phyloP scores from a whole-genome alignment of 495 filamentous ascomycete species.

The Hypoxylon trugodes region DNA sequence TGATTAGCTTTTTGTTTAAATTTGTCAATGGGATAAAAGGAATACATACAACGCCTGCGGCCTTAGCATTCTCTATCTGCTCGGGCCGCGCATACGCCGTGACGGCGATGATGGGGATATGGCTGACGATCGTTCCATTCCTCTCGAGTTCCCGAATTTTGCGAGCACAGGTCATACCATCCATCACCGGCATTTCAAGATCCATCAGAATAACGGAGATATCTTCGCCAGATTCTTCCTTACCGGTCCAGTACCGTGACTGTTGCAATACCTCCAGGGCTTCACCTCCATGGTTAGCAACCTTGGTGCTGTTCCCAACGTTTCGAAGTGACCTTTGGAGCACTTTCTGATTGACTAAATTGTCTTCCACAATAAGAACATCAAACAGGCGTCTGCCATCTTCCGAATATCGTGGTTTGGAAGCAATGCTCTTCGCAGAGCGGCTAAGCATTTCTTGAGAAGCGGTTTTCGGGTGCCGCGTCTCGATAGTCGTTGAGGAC shows the following conservation, averaged over 20 bases:
- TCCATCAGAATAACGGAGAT: slow-evolving; percentile 82
- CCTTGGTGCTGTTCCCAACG: slow-evolving; percentile 70
- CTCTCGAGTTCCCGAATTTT: slow-evolving; percentile 72
- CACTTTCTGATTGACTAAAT: slow-evolving; percentile 81
- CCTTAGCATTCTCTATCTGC: slow-evolving; percentile 65
- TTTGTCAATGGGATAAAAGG: not conserved
- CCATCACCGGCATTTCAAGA: slow-evolving; percentile 89
- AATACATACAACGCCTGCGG: slow-evolving; percentile 59
- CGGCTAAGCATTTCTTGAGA: slow-evolving; percentile 6
- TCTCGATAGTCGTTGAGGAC: slow-evolving; percentile 38
- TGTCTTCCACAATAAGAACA: slow-evolving; percentile 83
- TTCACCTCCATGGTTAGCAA: slow-evolving; percentile 84
- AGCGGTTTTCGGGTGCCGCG: slow-evolving; percentile 33
- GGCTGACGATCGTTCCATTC: slow-evolving; percentile 58
- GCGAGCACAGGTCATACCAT: slow-evolving; percentile 76
- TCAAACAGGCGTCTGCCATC: slow-evolving; percentile 48
- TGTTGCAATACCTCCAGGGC: slow-evolving; percentile 64
- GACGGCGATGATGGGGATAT: slow-evolving; percentile 81
- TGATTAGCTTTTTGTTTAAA: slow-evolving; percentile 15
- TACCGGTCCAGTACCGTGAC: slow-evolving; percentile 58
- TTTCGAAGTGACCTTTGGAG: slow-evolving; percentile 75
- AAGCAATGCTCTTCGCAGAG: slow-evolving; percentile 6
- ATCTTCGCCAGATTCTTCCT: slow-evolving; percentile 46
- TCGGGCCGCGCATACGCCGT: slow-evolving; percentile 79
- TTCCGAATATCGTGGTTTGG: slow-evolving; percentile 41